These are phyloP conservation scores for Musa troglodytarum DNA, from an alignment of 176 grass and related monocot species.

Conservation along the genomic window DNA sequence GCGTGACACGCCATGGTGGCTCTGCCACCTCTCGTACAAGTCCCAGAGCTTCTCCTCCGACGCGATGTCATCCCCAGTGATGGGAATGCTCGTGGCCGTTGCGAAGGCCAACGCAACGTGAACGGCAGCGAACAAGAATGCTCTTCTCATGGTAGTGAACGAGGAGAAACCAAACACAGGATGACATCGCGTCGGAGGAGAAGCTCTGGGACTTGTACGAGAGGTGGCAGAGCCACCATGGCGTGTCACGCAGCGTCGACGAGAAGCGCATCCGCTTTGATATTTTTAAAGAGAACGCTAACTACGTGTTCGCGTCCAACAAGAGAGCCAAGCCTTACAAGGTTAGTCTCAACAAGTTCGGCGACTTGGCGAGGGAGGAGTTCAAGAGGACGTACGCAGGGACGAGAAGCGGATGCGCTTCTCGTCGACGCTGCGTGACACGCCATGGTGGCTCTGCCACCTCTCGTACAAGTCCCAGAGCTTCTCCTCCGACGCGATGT, in stretches of 20 bases:
- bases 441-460: slow-evolving; percentile 50
- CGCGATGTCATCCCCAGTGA: slow-evolving; percentile 33
- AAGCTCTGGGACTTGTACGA: slow-evolving; percentile 38
- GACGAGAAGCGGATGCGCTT: slow-evolving; percentile 27
- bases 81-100: slow-evolving; percentile 13
- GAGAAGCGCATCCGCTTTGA: slow-evolving; percentile 27
- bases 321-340: slow-evolving; percentile 41
- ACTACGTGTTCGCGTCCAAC: slow-evolving; percentile 53
- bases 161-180: not conserved
- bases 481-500: not conserved
- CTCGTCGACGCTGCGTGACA: not conserved
- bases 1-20: slow-evolving; percentile 29
- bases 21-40: slow-evolving; percentile 56
- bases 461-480: slow-evolving; percentile 42
- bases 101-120: slow-evolving; percentile 1
- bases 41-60: slow-evolving; percentile 3
- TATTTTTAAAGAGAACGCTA: slow-evolving; percentile 68
- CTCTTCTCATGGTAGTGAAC: slow-evolving; percentile 11
- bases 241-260: not conserved
- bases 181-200: slow-evolving; percentile 16
- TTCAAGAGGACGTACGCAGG: slow-evolving; percentile 46
- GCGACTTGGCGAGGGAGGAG: slow-evolving; percentile 66
- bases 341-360: slow-evolving; percentile 79
- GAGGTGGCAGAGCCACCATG: slow-evolving; percentile 54
- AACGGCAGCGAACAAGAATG: slow-evolving; percentile 2